Percentiles rank a stretch among this genome's conserved stretches.
Conservation (phyloP, 78 protist species). For the Dictyostelium purpureum region DNA sequence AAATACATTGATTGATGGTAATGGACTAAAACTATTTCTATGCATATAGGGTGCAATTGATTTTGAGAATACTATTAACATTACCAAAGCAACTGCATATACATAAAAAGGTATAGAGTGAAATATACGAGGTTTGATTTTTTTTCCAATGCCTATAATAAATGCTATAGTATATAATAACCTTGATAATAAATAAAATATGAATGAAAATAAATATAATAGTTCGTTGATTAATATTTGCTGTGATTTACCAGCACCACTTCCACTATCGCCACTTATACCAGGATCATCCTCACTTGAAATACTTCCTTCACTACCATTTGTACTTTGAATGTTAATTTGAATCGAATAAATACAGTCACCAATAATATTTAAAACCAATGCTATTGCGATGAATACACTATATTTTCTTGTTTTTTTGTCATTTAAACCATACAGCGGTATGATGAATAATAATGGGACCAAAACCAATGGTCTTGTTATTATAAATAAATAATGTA, state of each 20-base stretch:
- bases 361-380: slow-evolving; percentile 11
- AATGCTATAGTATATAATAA: slow-evolving; percentile 44
- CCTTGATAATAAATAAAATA: slow-evolving; percentile 23
- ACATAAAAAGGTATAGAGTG: slow-evolving; percentile 56
- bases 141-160: slow-evolving; percentile 61
- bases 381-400: slow-evolving; percentile 16
- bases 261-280: background rate
- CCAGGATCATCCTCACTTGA: background rate
- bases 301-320: background rate
- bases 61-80: slow-evolving; percentile 46
- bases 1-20: no score
- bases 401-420: slow-evolving; percentile 17
- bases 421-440: slow-evolving; percentile 56
- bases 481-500: slow-evolving; percentile 6
- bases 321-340: background rate
- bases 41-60: slow-evolving; percentile 32
- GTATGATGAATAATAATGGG: slow-evolving; percentile 42
- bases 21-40: slow-evolving; percentile 13
- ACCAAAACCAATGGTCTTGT: slow-evolving; percentile 44
- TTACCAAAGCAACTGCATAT: slow-evolving; percentile 18
- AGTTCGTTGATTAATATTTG: background rate
- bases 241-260: background rate
- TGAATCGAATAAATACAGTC: slow-evolving; percentile 33
- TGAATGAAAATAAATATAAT: slow-evolving; percentile 25
- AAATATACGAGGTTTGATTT: slow-evolving; percentile 33